Conservation (phyloP, 2,329 filamentous ascomycete genomes). For the Apiospora koreana region DNA sequence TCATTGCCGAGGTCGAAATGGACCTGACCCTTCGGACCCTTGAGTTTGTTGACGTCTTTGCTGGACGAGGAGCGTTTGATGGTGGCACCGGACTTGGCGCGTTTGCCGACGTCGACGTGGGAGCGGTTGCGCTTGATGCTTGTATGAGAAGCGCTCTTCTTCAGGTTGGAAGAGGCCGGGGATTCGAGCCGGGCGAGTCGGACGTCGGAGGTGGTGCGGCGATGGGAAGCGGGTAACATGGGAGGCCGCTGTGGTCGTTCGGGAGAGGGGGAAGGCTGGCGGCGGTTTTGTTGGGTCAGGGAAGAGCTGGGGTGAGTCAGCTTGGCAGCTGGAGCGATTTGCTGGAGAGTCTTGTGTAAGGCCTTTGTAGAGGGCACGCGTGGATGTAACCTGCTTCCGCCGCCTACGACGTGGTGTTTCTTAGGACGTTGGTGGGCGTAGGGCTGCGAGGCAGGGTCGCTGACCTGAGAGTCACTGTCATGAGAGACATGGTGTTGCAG, state of each 20-base stretch:
- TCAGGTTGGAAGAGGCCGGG: constrained; percentile 40
- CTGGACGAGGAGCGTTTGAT: constrained; percentile 56
- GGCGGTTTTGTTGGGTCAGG: constrained; percentile 16
- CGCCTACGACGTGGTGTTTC: constrained; percentile 44
- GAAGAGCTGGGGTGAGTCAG: constrained; percentile 7
- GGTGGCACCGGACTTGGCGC: constrained; percentile 50
- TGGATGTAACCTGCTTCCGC: constrained; percentile 48
- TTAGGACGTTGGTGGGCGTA: constrained; percentile 31
- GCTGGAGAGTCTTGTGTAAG: constrained; percentile 45
- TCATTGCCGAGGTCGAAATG: constrained; percentile 65
- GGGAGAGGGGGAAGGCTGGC: constrained; percentile 36
- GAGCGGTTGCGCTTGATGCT: constrained; percentile 63
- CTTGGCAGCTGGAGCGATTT: constrained; percentile 5
- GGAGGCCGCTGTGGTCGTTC: constrained; percentile 41
- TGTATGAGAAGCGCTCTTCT: constrained; percentile 56
- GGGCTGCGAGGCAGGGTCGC: constrained; percentile 24
- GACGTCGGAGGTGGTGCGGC: constrained; percentile 52
- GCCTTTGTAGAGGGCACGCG: constrained; percentile 55
- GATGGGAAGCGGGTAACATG: constrained; percentile 39
- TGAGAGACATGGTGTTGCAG: constrained; percentile 30
- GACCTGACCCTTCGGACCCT: constrained; percentile 51
- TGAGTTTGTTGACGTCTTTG: constrained; percentile 47
- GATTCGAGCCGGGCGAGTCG: constrained; percentile 46
- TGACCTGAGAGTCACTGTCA: constrained; percentile 39
- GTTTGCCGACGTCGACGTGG: constrained; percentile 55